Evolutionary conservation across 176 grass and related monocot species (phyloP), one percentile per base, ranked within the genome.

Genomic region (Urochloa ruziziensis): DNA sequence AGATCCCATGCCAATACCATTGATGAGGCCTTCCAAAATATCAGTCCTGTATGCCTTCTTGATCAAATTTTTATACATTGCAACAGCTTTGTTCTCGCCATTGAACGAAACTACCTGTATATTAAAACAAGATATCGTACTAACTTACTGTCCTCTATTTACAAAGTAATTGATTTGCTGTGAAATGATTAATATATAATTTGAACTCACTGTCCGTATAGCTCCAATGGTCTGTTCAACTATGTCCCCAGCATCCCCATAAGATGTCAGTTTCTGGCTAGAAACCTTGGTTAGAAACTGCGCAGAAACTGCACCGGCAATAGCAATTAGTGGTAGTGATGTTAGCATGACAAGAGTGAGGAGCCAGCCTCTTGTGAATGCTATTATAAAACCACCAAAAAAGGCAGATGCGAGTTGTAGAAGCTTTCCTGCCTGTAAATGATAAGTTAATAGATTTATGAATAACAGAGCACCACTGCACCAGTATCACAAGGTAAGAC

Each of bases 191-290:
- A 18, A 75, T 33, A 46, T 33, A 46, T 70, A 32, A 33, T 63
- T 58, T 85, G 78, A 82, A 90, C 89, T 67, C 62, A 98, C 93
- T 28, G 96, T 98, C 72, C 91, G 77, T 48, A 98, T 98, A 73
- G 92, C 89, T 64, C 93, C 87, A 39, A 98, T 89, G 37, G 87
- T 91, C 77, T 98, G 92, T 88, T 98, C 93, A 52, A 95, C 95
- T 30, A 72, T 88, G 39, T 88, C 48, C 42, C 86, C 92, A 54
- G 95, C 92, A 66, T 95, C 91, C 33, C 74, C 80, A 47, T 98
- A 98, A 16, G 86, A 92, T 75, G 90, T 54, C 23, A 86, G 84
- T 47, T 85, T 90, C 60, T 86, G 81, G 68, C 74, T 88, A 32
- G 92, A 86, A 79, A 86, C 74, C 34, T 80, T 86, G 40, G 91